Evolutionary conservation across 192 early-diverging fungal species (phyloP).

Genomic region (Irineochytrium annulatum): DNA sequence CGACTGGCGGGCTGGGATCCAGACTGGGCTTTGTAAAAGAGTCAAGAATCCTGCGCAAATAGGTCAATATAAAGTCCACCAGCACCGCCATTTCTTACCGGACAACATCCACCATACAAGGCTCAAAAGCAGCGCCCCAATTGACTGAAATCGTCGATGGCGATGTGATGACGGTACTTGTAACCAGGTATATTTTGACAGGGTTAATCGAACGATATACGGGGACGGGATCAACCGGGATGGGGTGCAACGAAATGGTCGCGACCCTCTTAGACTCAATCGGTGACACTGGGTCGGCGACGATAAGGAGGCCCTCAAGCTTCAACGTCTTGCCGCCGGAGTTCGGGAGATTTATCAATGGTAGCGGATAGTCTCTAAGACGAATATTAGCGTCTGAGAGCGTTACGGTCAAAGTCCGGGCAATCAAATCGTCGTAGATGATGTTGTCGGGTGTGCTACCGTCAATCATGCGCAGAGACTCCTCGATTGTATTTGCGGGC

Average conservation of each 20-base stretch:
- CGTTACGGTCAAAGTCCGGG: constrained; percentile 27
- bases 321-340: constrained; percentile 22
- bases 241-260: constrained; percentile 24
- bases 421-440: constrained; percentile 46
- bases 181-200: constrained; percentile 42
- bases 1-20: constrained; percentile 48
- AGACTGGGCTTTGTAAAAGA: constrained; percentile 44
- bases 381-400: constrained; percentile 21
- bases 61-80: constrained; percentile 39
- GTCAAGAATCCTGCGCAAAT: constrained; percentile 46
- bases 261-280: constrained; percentile 33
- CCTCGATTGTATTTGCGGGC: constrained; percentile 35
- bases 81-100: too few species aligned
- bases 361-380: constrained; percentile 40
- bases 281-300: constrained; percentile 36
- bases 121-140: constrained; percentile 24
- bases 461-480: constrained; percentile 45
- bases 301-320: constrained; percentile 45
- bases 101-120: background rate
- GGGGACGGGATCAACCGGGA: constrained; percentile 14
- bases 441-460: constrained; percentile 32
- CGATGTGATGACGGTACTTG: constrained; percentile 27
- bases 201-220: constrained; percentile 43
- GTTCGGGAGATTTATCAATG: constrained; percentile 32
- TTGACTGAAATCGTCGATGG: constrained; percentile 9